Conservation (phyloP, 2,329 filamentous ascomycete genomes). For the Epichloe uncinata region DNA sequence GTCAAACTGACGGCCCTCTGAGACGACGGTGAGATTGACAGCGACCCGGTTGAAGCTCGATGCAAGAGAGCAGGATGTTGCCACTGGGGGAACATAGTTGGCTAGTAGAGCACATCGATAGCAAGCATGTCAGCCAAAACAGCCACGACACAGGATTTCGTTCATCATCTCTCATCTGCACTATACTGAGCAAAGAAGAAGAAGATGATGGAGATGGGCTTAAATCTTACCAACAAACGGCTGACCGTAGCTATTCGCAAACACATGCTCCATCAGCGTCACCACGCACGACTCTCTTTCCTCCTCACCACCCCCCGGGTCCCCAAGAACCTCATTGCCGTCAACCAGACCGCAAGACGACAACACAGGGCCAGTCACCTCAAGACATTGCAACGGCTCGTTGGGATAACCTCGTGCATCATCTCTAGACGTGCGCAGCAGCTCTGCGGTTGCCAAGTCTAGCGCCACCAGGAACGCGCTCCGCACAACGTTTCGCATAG, state of each 20-base stretch:
- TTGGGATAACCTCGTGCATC: neutral
- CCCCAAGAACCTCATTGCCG: constrained; percentile 4
- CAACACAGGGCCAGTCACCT: constrained; percentile 54
- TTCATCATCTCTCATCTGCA: neutral
- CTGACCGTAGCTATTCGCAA: constrained; percentile 58
- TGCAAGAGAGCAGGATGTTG: constrained; percentile 49
- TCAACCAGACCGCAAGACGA: constrained; percentile 27
- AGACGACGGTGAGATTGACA: constrained; percentile 64
- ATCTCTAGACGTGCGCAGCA: neutral
- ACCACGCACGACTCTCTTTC: constrained; percentile 28
- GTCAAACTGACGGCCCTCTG: constrained; percentile 62
- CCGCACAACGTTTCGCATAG: constrained; percentile 1
- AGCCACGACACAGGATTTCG: neutral
- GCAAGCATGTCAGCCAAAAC: neutral
- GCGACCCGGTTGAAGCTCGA: constrained; percentile 62
- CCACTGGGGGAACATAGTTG: constrained; percentile 25
- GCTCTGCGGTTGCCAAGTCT: neutral
- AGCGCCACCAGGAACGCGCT: neutral
- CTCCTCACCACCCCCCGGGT: neutral
- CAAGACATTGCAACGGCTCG: constrained; percentile 40
- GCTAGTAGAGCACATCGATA: neutral
- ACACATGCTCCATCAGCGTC: constrained; percentile 56
- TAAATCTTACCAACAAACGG: constrained; percentile 52
- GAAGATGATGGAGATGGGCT: neutral
- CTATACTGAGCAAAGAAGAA: neutral